These are phyloP conservation scores for Penicillium fimorum DNA, from an alignment of 495 filamentous ascomycete species.

Conservation along the genomic window DNA sequence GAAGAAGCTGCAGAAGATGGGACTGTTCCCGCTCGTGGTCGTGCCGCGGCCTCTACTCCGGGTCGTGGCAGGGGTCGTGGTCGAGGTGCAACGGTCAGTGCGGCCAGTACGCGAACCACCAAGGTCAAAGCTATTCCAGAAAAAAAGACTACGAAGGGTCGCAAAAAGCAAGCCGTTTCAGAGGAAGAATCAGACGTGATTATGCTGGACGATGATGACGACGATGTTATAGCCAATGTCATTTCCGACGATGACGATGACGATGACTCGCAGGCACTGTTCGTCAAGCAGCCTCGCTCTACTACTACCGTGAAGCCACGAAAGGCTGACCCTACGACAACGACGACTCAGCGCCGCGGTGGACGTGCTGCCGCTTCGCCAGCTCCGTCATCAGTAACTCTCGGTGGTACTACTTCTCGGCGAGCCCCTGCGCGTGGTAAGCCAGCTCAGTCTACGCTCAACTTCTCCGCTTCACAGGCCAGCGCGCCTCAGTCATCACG, in stretches of 20 bases:
- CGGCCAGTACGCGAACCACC: constrained; percentile 37
- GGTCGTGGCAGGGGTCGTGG: constrained; percentile 53
- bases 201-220: constrained; percentile 63
- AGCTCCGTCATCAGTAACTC: constrained; percentile 46
- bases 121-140: constrained; percentile 44
- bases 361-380: constrained; percentile 40
- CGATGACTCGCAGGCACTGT: constrained; percentile 50
- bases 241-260: constrained; percentile 33
- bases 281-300: constrained; percentile 52
- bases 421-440: constrained; percentile 29
- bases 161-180: constrained; percentile 50
- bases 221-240: constrained; percentile 39
- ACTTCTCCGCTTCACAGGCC: constrained; percentile 62
- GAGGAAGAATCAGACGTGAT: constrained; percentile 63
- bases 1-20: constrained; percentile 49
- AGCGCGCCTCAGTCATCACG: constrained; percentile 43
- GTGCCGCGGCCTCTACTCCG: constrained; percentile 35
- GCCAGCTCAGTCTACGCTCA: constrained; percentile 66
- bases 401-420: constrained; percentile 38
- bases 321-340: constrained; percentile 25
- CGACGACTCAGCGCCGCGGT: constrained; percentile 30
- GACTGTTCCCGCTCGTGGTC: constrained; percentile 25
- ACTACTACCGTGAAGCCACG: constrained; percentile 28
- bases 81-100: constrained; percentile 40
- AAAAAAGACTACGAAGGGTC: constrained; percentile 22